Conservation (phyloP, 176 grass and related monocot genomes). For the Rhynchospora tenuis region DNA sequence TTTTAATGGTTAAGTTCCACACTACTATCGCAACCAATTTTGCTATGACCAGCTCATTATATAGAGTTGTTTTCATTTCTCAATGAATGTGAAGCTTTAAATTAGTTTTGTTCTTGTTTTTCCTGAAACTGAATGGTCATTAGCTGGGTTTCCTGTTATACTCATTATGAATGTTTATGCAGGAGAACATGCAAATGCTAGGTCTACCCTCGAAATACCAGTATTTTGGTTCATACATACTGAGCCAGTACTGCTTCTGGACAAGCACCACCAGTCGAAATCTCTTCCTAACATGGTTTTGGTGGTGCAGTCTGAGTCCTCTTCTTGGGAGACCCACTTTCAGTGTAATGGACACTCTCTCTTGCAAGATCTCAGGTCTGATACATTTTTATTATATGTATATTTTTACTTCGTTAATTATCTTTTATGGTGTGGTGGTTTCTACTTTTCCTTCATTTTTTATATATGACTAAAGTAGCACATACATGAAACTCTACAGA, state of each 20-base stretch:
- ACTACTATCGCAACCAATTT: not conserved
- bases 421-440: not conserved
- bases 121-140: not conserved
- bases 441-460: not conserved
- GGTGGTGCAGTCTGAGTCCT: conserved; percentile 80
- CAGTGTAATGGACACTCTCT: conserved; percentile 90
- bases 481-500: not conserved
- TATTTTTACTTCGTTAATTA: not conserved
- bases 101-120: not conserved
- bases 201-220: conserved; percentile 83
- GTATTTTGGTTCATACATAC: conserved; percentile 96
- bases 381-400: conserved; percentile 10
- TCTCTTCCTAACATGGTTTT: conserved; percentile 87
- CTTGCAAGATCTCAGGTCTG: conserved; percentile 81
- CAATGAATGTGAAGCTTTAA: not conserved
- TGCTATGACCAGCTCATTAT: not conserved
- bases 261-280: conserved; percentile 95
- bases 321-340: conserved; percentile 92
- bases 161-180: conserved; percentile 12
- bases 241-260: conserved; percentile 66
- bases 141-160: not conserved
- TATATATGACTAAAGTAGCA: not conserved
- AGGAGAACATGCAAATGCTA: conserved; percentile 67
- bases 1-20: not conserved
- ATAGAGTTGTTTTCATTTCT: not conserved